A percentile compares a stretch with the other conserved stretches of the same genome.
Conservation (phyloP, 2,329 filamentous ascomycete genomes). For the Penicillium sp. region DNA sequence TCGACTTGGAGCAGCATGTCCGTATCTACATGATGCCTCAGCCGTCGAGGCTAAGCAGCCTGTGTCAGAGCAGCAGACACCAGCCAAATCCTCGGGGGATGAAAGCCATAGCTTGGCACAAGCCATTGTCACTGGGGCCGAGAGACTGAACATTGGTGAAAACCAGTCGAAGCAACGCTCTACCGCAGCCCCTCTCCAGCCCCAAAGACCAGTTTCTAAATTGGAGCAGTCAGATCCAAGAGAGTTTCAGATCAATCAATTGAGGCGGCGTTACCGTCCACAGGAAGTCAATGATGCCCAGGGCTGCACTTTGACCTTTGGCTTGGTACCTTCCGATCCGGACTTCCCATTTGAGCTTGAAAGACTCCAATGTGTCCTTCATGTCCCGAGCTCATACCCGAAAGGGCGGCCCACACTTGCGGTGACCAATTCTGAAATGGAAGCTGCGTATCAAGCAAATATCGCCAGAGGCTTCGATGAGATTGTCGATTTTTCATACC, state of each 20-base stretch:
- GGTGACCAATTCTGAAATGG: constrained; percentile 68
- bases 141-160: constrained; percentile 20
- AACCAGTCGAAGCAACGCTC: constrained; percentile 34
- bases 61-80: constrained; percentile 15
- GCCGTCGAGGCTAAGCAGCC: constrained; percentile 16
- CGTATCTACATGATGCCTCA: constrained; percentile 48
- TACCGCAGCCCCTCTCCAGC: constrained; percentile 38
- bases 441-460: constrained; percentile 70
- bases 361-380: constrained; percentile 64
- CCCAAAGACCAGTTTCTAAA: constrained; percentile 64
- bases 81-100: constrained; percentile 10
- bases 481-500: constrained; percentile 55
- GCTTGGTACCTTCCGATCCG: constrained; percentile 70
- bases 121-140: constrained; percentile 14
- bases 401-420: constrained; percentile 55
- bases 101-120: constrained; percentile 3
- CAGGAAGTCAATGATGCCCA: constrained; percentile 48
- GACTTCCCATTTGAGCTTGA: constrained; percentile 79
- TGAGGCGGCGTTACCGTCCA: constrained; percentile 64
- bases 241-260: constrained; percentile 71
- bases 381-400: constrained; percentile 65
- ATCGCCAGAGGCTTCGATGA: constrained; percentile 71
- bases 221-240: constrained; percentile 66
- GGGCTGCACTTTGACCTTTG: constrained; percentile 61
- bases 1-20: constrained; percentile 52